A percentile compares a stretch with the other conserved stretches of the same genome.
phyloP scores from a whole-genome alignment of 148 eudicot species.

The Cornus kousa region DNA sequence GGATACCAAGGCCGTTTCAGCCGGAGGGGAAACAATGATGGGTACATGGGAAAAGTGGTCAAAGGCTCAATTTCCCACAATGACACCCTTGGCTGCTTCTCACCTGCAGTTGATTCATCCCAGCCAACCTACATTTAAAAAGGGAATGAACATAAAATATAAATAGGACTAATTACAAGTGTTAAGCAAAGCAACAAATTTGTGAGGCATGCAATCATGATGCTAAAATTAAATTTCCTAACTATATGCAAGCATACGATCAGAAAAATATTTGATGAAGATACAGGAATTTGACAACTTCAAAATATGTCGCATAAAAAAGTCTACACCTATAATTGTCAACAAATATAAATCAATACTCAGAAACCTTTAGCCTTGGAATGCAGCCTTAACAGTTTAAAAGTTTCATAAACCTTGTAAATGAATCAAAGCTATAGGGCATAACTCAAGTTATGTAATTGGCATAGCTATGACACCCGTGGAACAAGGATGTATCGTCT shows the following conservation, averaged over 20 bases:
- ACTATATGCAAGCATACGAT: too few species aligned
- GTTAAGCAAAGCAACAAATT: neutral
- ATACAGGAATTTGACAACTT: neutral
- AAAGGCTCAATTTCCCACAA: conserved; percentile 98
- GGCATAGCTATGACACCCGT: neutral
- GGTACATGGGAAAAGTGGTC: conserved; percentile 98
- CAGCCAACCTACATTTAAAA: conserved; percentile 78
- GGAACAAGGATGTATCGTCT: neutral
- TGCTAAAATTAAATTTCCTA: neutral
- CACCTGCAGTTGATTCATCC: conserved; percentile 99
- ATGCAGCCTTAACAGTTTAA: too few species aligned
- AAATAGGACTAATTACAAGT: neutral
- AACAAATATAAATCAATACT: neutral
- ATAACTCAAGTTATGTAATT: neutral
- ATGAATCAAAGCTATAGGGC: neutral
- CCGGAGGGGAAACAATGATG: conserved; percentile 90
- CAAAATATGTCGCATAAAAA: neutral
- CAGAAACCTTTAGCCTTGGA: neutral
- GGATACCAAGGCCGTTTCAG: conserved; percentile 96
- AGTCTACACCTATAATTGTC: neutral
- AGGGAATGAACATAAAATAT: neutral
- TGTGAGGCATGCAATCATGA: neutral
- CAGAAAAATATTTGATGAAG: neutral
- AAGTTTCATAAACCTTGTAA: neutral
- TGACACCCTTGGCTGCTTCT: conserved; percentile 96